phyloP scores from a whole-genome alignment of 139 green algal species.

The Asterochloris erici region DNA sequence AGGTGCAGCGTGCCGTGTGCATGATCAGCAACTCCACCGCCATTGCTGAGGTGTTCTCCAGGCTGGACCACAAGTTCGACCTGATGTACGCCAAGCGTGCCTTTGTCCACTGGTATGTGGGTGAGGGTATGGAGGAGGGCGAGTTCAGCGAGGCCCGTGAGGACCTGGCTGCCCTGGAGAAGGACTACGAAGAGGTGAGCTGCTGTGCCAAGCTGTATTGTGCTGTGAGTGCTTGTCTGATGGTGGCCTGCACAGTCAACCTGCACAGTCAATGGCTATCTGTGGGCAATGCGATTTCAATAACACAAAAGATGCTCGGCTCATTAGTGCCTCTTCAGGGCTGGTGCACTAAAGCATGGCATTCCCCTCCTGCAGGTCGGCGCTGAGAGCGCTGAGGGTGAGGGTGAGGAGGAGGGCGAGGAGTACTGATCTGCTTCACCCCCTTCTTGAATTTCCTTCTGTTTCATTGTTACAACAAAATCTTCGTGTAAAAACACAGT shows the following conservation, averaged over 20 bases:
- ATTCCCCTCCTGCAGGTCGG: slow-evolving; percentile 75
- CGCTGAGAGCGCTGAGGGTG: slow-evolving; percentile 78
- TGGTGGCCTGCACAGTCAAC: background rate
- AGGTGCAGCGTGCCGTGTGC: slow-evolving; percentile 97
- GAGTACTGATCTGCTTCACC: slow-evolving; percentile 62
- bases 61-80: slow-evolving; percentile 99
- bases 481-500: background rate
- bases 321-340: too few relatives aligned
- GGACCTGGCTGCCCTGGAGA: slow-evolving; percentile 97
- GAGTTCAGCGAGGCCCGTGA: slow-evolving; percentile 85
- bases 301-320: too few relatives aligned
- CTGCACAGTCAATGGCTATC: too few relatives aligned
- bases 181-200: slow-evolving; percentile 81
- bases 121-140: slow-evolving; percentile 97
- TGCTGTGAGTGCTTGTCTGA: background rate
- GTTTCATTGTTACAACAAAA: background rate
- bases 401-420: slow-evolving; percentile 76
- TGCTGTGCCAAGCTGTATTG: background rate
- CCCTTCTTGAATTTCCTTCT: background rate
- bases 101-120: slow-evolving; percentile 99
- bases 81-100: slow-evolving; percentile 99
- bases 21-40: slow-evolving; percentile 99
- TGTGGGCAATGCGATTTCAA: too few relatives aligned
- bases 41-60: slow-evolving; percentile 97
- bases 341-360: too few relatives aligned